Evolutionary conservation across 2,329 filamentous ascomycete genomes (phyloP).

Genomic region (Chaetomium sp.): DNA sequence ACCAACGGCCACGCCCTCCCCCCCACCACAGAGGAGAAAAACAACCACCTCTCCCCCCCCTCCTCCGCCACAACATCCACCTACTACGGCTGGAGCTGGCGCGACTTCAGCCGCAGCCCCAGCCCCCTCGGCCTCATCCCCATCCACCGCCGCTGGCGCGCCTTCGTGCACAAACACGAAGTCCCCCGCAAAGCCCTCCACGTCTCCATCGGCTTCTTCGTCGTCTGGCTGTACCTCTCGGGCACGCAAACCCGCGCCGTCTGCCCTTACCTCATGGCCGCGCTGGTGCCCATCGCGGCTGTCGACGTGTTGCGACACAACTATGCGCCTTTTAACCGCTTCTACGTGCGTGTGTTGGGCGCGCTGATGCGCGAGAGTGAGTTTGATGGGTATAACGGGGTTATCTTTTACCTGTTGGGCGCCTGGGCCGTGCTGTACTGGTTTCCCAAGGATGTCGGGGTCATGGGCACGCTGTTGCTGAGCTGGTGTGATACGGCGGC

Average conservation of each 20-base stretch:
- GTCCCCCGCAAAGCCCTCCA: constrained; percentile 90
- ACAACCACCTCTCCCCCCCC: constrained; percentile 67
- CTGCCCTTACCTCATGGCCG: constrained; percentile 74
- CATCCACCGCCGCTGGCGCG: constrained; percentile 86
- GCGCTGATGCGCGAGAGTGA: constrained; percentile 97
- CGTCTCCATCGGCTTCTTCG: constrained; percentile 93
- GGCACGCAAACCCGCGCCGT: constrained; percentile 73
- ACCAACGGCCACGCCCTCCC: constrained; percentile 10
- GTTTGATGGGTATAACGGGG: constrained; percentile 89
- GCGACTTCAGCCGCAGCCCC: constrained; percentile 83
- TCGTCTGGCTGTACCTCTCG: constrained; percentile 74
- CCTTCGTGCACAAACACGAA: constrained; percentile 92
- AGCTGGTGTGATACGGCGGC: constrained; percentile 98
- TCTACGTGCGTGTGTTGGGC: constrained; percentile 80
- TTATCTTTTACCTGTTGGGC: constrained; percentile 92
- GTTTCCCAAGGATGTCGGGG: constrained; percentile 88
- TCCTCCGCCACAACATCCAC: constrained; percentile 36
- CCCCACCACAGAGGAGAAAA: constrained; percentile 27
- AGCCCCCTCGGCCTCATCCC: constrained; percentile 91
- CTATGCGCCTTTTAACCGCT: constrained; percentile 71
- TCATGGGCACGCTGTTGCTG: constrained; percentile 81
- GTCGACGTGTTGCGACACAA: constrained; percentile 79
- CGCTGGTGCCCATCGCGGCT: constrained; percentile 75
- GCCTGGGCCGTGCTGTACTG: constrained; percentile 79
- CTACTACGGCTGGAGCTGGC: constrained; percentile 68